These are phyloP conservation scores for Globisporangium nunn DNA, from an alignment of 352 stramenopile species.

Conservation along the genomic window DNA sequence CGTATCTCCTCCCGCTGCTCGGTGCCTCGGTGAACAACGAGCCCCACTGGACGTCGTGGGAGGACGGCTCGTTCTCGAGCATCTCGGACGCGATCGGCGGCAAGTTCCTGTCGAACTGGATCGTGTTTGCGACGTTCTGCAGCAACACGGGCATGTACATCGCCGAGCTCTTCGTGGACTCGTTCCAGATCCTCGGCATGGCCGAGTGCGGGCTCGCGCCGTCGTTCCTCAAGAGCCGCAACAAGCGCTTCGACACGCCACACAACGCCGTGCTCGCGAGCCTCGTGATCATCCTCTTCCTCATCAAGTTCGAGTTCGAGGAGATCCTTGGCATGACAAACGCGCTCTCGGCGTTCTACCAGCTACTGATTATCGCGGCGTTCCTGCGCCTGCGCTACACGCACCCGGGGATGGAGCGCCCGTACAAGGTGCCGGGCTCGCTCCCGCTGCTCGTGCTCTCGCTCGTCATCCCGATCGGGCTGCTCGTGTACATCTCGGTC, in stretches of 20 bases:
- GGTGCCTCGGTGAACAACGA: constrained; percentile 60
- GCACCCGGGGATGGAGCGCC: constrained; percentile 27
- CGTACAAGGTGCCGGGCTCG: constrained; percentile 32
- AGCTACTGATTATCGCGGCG: constrained; percentile 84
- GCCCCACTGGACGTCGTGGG: constrained; percentile 75
- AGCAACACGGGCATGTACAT: constrained; percentile 91
- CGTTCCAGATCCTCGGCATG: constrained; percentile 82
- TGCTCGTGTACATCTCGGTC: constrained; percentile 40
- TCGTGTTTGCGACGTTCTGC: constrained; percentile 82
- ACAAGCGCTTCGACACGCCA: constrained; percentile 46
- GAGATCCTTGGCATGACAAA: constrained; percentile 86
- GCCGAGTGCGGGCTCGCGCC: constrained; percentile 83
- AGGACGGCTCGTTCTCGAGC: constrained; percentile 85
- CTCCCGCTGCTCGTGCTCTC: constrained; percentile 19
- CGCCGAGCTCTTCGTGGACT: constrained; percentile 89
- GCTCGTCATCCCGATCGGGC: constrained; percentile 23
- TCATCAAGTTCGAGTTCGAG: constrained; percentile 62
- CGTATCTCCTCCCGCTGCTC: constrained; percentile 86
- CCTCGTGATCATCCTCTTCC: constrained; percentile 40
- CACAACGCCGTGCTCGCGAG: constrained; percentile 38
- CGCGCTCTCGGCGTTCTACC: constrained; percentile 79
- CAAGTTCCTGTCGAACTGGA: constrained; percentile 82
- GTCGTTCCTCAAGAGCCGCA: constrained; percentile 63
- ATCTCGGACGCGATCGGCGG: constrained; percentile 82
- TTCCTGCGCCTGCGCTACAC: constrained; percentile 86